Base-by-base conservation (phyloP, 345 rosid species). In the Sisymbrium altissimum region DNA sequence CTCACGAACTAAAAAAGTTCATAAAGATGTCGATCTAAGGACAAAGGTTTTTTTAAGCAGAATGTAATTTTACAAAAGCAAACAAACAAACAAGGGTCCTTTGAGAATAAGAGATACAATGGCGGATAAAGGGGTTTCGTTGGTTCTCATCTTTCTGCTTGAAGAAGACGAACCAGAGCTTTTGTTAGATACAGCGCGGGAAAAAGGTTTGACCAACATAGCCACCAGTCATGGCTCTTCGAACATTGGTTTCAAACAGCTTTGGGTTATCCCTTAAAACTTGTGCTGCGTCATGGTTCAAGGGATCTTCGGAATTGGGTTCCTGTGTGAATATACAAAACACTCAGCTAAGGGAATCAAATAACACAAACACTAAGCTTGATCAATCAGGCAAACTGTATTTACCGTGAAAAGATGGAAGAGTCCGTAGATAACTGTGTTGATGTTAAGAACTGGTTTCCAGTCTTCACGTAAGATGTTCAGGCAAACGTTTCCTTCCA, bases 401-500 rank as follows among this genome's bases (percentile, higher is more conserved):
- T 35, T 75, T 90, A 96, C 98, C 81, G 96, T 92, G 83, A 92
- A 92, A 27, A 92, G 95, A 83, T 96, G 99, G 81, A 78, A 88
- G 45, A 96, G 80, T 71, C 98, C 98, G 23, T 96, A 96, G 32
- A 96, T 84, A 17, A 92, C 75, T 7, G 98, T 96, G 85, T 96
- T 96, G 21, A 96, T 92, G 74, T 84, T 96, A 45, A 96, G 97
- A 66, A 96, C 97, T 2, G 97, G 99, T 76, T 96, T 96, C 99
- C 99, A 96, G 68, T 96, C 97, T 83, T 92, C 98, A 48, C 99
- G 85, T 57, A 96, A 80, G 79, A 96, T 85, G 78, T 96, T 96
- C 52, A 96, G 85, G 79, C 98, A 96, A 58, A 90, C 97, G 62
- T 90, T 96, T 76, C 98, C 99, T 82, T 96, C 99, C 84, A 92